Evolutionary conservation across 768 basidiomycete genomes (phyloP), one percentile per base, ranked within the genome.

Genomic region (Hygrophoropsis aurantiaca): DNA sequence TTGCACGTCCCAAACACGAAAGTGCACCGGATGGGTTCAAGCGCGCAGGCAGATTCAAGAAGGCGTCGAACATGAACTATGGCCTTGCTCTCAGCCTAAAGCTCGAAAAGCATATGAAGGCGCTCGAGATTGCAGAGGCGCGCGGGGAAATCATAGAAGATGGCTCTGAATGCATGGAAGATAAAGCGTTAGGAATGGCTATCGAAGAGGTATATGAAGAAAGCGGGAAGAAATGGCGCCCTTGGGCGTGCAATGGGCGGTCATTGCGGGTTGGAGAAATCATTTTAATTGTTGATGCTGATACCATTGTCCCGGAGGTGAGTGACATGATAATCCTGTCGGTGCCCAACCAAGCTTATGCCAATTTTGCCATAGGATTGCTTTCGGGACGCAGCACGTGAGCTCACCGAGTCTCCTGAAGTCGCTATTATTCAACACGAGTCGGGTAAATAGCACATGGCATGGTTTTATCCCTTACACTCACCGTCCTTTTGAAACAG

Each of bases 341-440:
- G 9, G 18, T 24, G 30, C 32, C 25, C 33, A 43, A 9, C 11
- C 15, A 9, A 19, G 11, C 46, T 47, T 5, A 11, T 19, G 13
- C 11, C 16, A 11, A 15, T 30, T 19, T 9, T 30, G 3, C 11
- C 33, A 19, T 46, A 84, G 79, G 90, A 94, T 65, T 94, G 90
- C 61, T 82, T 94, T 66, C 77, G 87, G 44, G 91, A 92, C 68
- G 90, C 90, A 3, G 89, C 87, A 9, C 80, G 85, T 32, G 90
- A 93, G 62, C 73, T 93, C 47, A 68, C 78, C 11, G 83, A 87
- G 62, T 85, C 85, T 53, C 90, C 90, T 0, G 87, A 94, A 37
- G 84, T 93, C 34, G 90, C 86, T 11, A 92, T 94, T 73, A 92
- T 94, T 45, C 93, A 94, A 59, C 93, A 95, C 58, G 87, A 88